phyloP scores from a whole-genome alignment of 129 eudicot genomes.

The Silybum marianum region DNA sequence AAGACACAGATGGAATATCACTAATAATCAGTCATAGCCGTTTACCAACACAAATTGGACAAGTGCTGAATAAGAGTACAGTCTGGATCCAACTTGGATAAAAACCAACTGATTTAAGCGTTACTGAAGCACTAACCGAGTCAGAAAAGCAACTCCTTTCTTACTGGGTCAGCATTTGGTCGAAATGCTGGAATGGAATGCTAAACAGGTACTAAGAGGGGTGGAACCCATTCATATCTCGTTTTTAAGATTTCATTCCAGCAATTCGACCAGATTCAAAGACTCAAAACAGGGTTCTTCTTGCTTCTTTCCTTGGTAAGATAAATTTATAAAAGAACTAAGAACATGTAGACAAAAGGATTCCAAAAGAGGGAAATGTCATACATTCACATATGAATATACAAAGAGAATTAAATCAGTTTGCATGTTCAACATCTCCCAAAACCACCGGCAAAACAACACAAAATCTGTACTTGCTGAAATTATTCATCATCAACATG shows the following conservation, averaged over 20 bases:
- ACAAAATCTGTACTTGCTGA: constrained; percentile 38
- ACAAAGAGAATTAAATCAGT: constrained; percentile 15
- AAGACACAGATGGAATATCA: background rate
- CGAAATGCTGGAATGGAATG: background rate
- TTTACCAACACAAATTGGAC: background rate
- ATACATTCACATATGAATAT: constrained; percentile 16
- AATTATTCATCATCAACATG: constrained; percentile 18
- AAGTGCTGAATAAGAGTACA: background rate
- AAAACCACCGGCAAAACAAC: constrained; percentile 44
- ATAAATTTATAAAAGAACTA: background rate
- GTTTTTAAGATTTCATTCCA: background rate
- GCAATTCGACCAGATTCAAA: background rate
- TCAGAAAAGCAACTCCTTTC: background rate
- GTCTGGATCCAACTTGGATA: background rate
- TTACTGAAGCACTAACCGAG: background rate
- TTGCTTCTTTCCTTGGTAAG: constrained; percentile 18
- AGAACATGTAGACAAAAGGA: constrained; percentile 18
- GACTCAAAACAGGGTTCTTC: background rate
- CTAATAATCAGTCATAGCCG: background rate
- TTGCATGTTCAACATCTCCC: constrained; percentile 36
- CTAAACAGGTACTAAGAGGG: background rate
- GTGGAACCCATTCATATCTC: background rate
- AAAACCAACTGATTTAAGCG: background rate
- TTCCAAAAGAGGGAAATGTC: constrained; percentile 18
- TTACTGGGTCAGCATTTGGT: background rate